Base-by-base conservation (phyloP, 1,284 basidiomycete species). In the Cryptococcus sp. region DNA sequence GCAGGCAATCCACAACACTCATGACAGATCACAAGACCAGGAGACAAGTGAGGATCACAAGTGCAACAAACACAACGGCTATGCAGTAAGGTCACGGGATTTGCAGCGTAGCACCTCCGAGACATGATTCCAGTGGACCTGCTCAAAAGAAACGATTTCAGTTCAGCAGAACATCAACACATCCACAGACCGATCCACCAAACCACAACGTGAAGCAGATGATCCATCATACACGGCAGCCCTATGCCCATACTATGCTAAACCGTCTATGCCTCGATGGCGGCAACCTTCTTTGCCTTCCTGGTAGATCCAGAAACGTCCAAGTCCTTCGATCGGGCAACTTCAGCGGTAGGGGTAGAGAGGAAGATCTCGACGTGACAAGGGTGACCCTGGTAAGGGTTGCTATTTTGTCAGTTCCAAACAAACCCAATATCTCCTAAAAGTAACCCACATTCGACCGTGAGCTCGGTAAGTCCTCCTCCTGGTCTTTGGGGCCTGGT, bases 401-500 rank as follows among this genome's bases (percentile, higher is more conserved):
- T 89, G 77, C 70, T 72, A 40, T 28, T n/a, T 28, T 28, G 28
- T 28, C 28, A 28, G 28, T 11, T 28, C 4, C 28, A 11, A 28
- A 31, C 25, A 37, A 51, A 24, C 41, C 41, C 44, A 52, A 25
- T 18, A 2, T 45, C 40, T 39, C 36, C 36, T 5, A 39, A 19
- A 4, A 24, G 25, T 14, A 3, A 64, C 70, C 42, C 59, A 72
- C 70, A 89, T 92, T 69, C 90, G 86, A 85, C 90, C 90, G 78
- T 93, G 91, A 49, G 96, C 96, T 79, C 96, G 92, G 86, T 96
- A 99, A 64, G 96, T 99, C 76, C 96, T 90, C 72, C 96, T 91
- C 78, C 91, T 91, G 76, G 96, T 99, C 91, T 98, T 98, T 61
- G 94, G 96, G 63, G 96, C 96, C 80, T 98, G 94, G 77, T 99